Percentiles rank a stretch among this genome's conserved stretches.
Conservation (phyloP, 2,329 filamentous ascomycete species). For the Colletotrichum cordylinicola region DNA sequence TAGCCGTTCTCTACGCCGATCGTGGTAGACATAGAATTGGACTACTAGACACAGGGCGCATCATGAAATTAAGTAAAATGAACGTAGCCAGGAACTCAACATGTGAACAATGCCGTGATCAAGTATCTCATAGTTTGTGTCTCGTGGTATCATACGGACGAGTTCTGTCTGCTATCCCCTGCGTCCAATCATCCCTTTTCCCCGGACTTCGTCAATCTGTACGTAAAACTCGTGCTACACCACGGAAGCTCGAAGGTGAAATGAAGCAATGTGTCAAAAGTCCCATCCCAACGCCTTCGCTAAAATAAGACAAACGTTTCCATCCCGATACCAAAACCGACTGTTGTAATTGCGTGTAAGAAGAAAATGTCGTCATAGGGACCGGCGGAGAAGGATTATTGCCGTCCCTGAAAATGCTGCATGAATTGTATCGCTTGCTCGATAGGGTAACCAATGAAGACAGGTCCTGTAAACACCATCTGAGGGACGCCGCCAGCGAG, state of each 20-base stretch:
- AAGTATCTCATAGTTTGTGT: constrained; percentile 17
- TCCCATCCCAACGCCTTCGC: constrained; percentile 15
- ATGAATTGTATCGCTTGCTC: constrained; percentile 82
- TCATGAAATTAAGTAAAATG: neutral
- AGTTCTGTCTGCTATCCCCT: constrained; percentile 16
- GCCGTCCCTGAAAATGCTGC: constrained; percentile 57
- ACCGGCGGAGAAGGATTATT: neutral
- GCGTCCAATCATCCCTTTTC: neutral
- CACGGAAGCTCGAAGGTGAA: neutral
- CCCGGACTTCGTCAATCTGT: neutral
- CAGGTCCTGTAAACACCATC: constrained; percentile 90
- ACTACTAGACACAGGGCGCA: neutral
- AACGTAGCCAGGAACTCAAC: neutral
- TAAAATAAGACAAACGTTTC: neutral
- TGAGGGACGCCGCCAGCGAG: constrained; percentile 51
- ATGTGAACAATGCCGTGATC: neutral
- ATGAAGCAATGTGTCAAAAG: neutral
- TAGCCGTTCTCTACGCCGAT: neutral
- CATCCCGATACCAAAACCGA: neutral
- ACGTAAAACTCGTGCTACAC: constrained; percentile 1
- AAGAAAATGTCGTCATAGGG: constrained; percentile 10
- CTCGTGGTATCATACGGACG: constrained; percentile 16
- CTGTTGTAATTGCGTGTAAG: neutral
- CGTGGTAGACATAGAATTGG: neutral
- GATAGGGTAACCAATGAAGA: constrained; percentile 90